These are phyloP conservation scores for Exobasidium cylindrosporum DNA, from an alignment of 1,284 basidiomycete genomes.

Conservation along the genomic window DNA sequence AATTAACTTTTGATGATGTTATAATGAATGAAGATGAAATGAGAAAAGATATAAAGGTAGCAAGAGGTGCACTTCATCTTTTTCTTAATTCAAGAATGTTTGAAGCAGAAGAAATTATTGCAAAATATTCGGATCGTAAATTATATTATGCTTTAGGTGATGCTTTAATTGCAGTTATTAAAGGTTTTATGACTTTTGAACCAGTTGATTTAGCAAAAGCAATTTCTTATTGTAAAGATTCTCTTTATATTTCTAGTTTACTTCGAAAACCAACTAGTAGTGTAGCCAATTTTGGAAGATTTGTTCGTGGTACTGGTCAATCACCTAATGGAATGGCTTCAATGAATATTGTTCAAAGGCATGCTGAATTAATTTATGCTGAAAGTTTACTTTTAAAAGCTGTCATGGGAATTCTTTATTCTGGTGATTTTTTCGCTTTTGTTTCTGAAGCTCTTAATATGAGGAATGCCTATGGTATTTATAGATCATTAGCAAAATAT, in stretches of 20 bases:
- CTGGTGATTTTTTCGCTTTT: constrained; percentile 52
- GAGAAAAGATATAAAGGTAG: constrained; percentile 36
- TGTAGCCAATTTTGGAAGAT: constrained; percentile 45
- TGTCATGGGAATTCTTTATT: constrained; percentile 50
- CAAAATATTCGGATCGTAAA: constrained; percentile 37
- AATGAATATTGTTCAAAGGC: constrained; percentile 50
- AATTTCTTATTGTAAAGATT: constrained; percentile 51
- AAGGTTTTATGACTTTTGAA: constrained; percentile 56
- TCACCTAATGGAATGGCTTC: constrained; percentile 32
- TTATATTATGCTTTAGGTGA: constrained; percentile 53
- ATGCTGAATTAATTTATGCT: constrained; percentile 52
- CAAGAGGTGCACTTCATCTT: constrained; percentile 44
- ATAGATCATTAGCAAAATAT: constrained; percentile 50
- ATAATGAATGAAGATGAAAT: constrained; percentile 30
- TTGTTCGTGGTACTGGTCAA: constrained; percentile 50
- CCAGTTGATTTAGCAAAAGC: constrained; percentile 49
- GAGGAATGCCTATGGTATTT: constrained; percentile 53
- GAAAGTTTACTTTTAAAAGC: constrained; percentile 51
- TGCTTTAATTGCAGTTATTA: constrained; percentile 52
- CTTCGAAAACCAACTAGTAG: constrained; percentile 43
- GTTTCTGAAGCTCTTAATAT: constrained; percentile 53
- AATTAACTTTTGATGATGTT: constrained; percentile 42
- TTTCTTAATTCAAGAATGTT: constrained; percentile 54
- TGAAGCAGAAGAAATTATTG: constrained; percentile 48
- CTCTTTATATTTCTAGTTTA: constrained; percentile 41